A percentile compares a stretch with the other conserved stretches of the same genome.
Conservation (phyloP, 2,329 filamentous ascomycete species). For the Drechslerella dactyloides region DNA sequence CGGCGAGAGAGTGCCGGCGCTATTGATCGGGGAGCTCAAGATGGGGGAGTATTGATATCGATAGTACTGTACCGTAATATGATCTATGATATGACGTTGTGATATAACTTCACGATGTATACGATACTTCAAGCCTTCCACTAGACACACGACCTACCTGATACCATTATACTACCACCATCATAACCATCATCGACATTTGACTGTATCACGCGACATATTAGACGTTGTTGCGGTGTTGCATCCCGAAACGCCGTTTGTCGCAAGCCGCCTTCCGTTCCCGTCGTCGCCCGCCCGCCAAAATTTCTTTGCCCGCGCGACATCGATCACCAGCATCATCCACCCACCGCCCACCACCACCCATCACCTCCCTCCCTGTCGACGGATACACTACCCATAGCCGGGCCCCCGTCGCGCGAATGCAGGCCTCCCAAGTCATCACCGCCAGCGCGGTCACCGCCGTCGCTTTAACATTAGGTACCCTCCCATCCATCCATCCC, state of each 20-base stretch:
- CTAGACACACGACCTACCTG: too few species aligned
- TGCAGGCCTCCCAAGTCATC: conserved; percentile 46
- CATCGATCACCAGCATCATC: conserved; percentile 9
- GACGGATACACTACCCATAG: not conserved
- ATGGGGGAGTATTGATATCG: conserved; percentile 24
- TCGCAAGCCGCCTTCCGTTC: conserved; percentile 9
- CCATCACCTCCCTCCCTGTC: not conserved
- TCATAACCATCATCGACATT: conserved; percentile 10
- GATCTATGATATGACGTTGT: too few species aligned
- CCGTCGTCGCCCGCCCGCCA: conserved; percentile 2
- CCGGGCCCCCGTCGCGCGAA: not conserved
- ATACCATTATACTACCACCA: too few species aligned
- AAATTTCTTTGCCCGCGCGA: conserved; percentile 45
- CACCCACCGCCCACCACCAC: not conserved
- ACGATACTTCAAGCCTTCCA: too few species aligned
- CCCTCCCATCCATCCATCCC: not conserved
- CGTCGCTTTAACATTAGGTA: conserved; percentile 47
- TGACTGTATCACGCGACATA: too few species aligned
- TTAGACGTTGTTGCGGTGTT: conserved; percentile 30
- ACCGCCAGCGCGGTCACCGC: conserved; percentile 49
- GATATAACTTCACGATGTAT: too few species aligned
- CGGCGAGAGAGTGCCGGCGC: conserved; percentile 67
- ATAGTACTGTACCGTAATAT: too few species aligned
- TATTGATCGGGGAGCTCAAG: conserved; percentile 72
- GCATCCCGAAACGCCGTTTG: conserved; percentile 14